These are phyloP conservation scores for Reutealis trisperma DNA, from an alignment of 345 rosid species.

Conservation along the genomic window DNA sequence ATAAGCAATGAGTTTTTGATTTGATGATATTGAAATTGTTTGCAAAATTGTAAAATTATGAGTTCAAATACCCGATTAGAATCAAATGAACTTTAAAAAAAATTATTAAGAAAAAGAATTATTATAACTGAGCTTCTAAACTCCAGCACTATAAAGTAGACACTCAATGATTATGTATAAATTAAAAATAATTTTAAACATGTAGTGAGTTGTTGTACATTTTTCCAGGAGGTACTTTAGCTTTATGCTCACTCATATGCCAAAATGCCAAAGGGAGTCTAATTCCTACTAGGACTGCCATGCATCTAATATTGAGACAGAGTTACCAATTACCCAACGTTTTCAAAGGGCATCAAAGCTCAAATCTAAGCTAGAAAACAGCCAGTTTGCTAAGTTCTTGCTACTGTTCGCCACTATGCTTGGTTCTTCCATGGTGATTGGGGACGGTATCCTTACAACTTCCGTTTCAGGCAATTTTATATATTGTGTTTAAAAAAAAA, in stretches of 20 bases:
- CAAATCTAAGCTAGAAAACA: slow-evolving; percentile 29
- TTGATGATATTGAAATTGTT: no score
- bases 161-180: no score
- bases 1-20: no score
- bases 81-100: no score
- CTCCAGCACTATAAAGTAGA: no score
- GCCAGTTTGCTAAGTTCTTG: slow-evolving; percentile 23
- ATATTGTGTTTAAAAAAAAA: no score
- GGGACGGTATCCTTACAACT: slow-evolving; percentile 59
- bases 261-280: slow-evolving; percentile 51
- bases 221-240: slow-evolving; percentile 60
- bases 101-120: no score
- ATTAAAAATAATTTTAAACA: background rate
- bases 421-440: slow-evolving; percentile 59
- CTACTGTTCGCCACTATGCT: slow-evolving; percentile 41
- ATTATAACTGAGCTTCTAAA: no score
- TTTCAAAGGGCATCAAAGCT: slow-evolving; percentile 16
- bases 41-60: no score
- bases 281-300: slow-evolving; percentile 45
- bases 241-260: slow-evolving; percentile 55
- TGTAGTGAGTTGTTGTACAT: no score
- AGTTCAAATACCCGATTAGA: no score
- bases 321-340: slow-evolving; percentile 18
- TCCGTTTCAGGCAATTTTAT: slow-evolving; percentile 49
- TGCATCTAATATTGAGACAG: slow-evolving; percentile 44